Evolutionary conservation across 371 early-diverging fungal species (phyloP).

Genomic region (Mucor indicus): DNA sequence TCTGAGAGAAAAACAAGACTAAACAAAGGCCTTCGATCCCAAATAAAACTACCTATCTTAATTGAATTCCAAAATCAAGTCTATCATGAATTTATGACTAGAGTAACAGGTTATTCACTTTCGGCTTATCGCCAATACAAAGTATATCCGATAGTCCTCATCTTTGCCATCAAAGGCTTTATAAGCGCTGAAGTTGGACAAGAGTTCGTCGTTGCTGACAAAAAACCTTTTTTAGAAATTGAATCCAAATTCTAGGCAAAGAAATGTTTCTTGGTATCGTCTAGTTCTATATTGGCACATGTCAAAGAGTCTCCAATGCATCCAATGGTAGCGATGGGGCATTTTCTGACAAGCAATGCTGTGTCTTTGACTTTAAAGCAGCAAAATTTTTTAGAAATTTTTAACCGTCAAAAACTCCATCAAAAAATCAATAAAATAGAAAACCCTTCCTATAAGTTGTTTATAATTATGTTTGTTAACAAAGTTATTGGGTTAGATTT

Average conservation of each 20-base stretch:
- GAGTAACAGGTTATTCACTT: slow-evolving; percentile 6
- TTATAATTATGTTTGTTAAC: too few relatives aligned
- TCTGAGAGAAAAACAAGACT: too few relatives aligned
- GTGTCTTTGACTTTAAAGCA: slow-evolving; percentile 8
- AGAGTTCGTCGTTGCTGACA: slow-evolving; percentile 6
- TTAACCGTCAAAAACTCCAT: too few relatives aligned
- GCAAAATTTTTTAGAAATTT: too few relatives aligned
- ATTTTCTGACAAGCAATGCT: background rate
- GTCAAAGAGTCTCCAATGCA: background rate
- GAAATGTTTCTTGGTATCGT: slow-evolving; percentile 3
- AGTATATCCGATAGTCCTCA: slow-evolving; percentile 7
- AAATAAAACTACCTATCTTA: too few relatives aligned
- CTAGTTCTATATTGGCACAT: background rate
- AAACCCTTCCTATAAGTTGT: too few relatives aligned
- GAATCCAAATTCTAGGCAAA: slow-evolving; percentile 10
- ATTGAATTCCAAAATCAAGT: slow-evolving; percentile 10
- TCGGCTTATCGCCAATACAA: slow-evolving; percentile 3
- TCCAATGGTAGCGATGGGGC: slow-evolving; percentile 4
- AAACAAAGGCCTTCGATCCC: too few relatives aligned
- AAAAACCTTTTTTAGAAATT: slow-evolving; percentile 7
- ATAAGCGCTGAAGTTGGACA: slow-evolving; percentile 6
- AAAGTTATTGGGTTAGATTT: too few relatives aligned
- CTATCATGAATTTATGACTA: background rate
- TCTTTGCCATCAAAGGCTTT: slow-evolving; percentile 12
- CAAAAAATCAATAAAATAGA: too few relatives aligned